Evolutionary conservation across 2,329 filamentous ascomycete genomes (phyloP), one percentile per base, ranked within the genome.

Genomic region (Xylariaceae sp.): DNA sequence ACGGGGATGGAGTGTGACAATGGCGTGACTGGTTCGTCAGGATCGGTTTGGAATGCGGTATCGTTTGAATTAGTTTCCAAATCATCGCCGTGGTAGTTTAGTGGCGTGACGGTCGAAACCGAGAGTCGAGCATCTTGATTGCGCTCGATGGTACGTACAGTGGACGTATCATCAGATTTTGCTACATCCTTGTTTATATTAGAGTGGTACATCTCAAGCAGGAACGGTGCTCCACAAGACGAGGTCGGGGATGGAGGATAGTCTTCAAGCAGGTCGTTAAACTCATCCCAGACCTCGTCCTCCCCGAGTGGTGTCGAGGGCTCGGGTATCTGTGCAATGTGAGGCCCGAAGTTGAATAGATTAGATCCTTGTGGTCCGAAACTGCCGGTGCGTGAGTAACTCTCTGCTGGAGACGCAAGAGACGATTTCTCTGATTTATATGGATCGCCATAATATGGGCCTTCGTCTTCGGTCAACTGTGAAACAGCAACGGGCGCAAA

Each of bases 261-360:
- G 9, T 90, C 87, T 55, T 89, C 89, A 56, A 97, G 82, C 10
- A 97, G 77, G 67, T 97, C 93, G 65, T 97, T 87, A 70, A 95
- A 97, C 73, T 96, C 93, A 55, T 92, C 87, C 93, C 93, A 97
- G 1, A 96, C 82, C 70, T 97, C 93, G 67, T 97, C 93, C 65
- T 95, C 89, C 0, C 78, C 84, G 3, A 87, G 80, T 0, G 84
- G 86, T 3, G 85, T 84, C 50, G 78, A 79, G 1, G 83, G 78
- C 2, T 78, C 76, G 0, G 88, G 88, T 18, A 89, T 77, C 2
- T 90, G 75, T 5, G 89, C 87, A 13, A 86, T 89, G 2, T 86
- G 84, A 4, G 82, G 82, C 10, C 80, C 79, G 63, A 82, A 85
- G 57, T 82, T 85, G 54, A 80, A 76, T 11, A 81, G 73, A 0